Percentiles rank a stretch among this genome's conserved stretches.
Evolutionary conservation across 2,329 filamentous ascomycete species (phyloP).

Genomic region (Pseudocercospora vitis): DNA sequence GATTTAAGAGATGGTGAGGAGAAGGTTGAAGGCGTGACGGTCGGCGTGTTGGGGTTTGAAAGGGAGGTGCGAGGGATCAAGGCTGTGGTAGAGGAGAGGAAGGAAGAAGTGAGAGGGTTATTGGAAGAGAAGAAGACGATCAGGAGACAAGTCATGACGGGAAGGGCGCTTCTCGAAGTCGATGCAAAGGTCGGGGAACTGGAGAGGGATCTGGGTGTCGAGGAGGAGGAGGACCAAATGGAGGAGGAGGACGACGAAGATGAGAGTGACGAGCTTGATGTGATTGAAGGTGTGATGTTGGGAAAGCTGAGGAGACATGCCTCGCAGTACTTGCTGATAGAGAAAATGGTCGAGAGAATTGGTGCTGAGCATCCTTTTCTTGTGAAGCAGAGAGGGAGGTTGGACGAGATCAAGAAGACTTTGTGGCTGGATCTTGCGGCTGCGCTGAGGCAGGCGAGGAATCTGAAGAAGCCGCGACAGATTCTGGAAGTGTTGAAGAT

Average conservation of each 20-base stretch:
- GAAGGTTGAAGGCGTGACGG: conserved; percentile 82
- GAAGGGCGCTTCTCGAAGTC: conserved; percentile 64
- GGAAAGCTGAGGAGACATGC: conserved; percentile 56
- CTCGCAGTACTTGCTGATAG: conserved; percentile 59
- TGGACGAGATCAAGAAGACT: conserved; percentile 60
- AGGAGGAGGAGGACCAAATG: conserved; percentile 34
- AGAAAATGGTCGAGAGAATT: conserved; percentile 51
- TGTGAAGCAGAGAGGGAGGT: conserved; percentile 54
- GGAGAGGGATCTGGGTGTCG: conserved; percentile 63
- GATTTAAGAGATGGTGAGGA: conserved; percentile 86
- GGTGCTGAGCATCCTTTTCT: conserved; percentile 64
- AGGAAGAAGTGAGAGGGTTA: conserved; percentile 61
- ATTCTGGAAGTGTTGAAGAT: conserved; percentile 59
- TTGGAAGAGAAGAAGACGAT: conserved; percentile 68
- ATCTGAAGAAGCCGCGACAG: conserved; percentile 42
- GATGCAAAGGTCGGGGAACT: conserved; percentile 63
- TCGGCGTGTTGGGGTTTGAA: conserved; percentile 81
- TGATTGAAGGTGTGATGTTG: conserved; percentile 36
- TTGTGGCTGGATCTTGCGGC: conserved; percentile 65
- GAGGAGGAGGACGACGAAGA: conserved; percentile 32
- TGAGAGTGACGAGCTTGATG: conserved; percentile 36
- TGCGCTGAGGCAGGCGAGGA: conserved; percentile 59
- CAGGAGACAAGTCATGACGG: conserved; percentile 62
- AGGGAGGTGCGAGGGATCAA: conserved; percentile 77
- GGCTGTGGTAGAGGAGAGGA: conserved; percentile 62